Evolutionary conservation across 2,329 filamentous ascomycete genomes (phyloP).

Genomic region (Nothophoma quercina): DNA sequence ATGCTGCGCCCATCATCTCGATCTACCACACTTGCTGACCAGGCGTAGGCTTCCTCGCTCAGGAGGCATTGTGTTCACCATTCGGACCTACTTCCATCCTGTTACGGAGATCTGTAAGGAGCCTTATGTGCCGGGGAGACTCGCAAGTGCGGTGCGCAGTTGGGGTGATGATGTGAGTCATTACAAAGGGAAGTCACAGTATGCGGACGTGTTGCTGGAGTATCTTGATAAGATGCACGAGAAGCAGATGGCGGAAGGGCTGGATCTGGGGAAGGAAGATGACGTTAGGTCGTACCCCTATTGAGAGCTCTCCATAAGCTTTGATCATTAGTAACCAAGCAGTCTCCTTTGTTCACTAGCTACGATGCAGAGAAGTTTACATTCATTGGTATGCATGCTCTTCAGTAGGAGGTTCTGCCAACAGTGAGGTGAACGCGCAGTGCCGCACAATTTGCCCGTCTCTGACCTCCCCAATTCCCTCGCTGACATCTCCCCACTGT

Average conservation of each 20-base stretch:
- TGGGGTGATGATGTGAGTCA: conserved; percentile 79
- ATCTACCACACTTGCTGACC: background rate
- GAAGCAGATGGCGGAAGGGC: conserved; percentile 73
- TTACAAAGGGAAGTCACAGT: conserved; percentile 82
- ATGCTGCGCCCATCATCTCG: conserved; percentile 19
- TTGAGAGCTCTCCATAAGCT: conserved; percentile 35
- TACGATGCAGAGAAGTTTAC: background rate
- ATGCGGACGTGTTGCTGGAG: conserved; percentile 75
- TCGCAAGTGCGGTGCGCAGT: conserved; percentile 80
- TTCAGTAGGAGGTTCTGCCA: conserved; percentile 10
- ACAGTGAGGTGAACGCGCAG: conserved; percentile 17
- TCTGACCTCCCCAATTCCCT: background rate
- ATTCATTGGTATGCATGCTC: conserved; percentile 2
- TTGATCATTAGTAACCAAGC: too few relatives aligned
- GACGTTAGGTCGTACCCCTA: conserved; percentile 67
- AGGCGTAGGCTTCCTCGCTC: conserved; percentile 51
- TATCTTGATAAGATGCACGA: conserved; percentile 78
- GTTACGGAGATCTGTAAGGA: conserved; percentile 73
- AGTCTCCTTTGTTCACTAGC: too few relatives aligned
- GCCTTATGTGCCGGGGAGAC: conserved; percentile 76
- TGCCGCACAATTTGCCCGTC: conserved; percentile 12
- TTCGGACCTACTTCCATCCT: conserved; percentile 80
- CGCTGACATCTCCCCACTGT: conserved; percentile 25
- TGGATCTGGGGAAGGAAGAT: conserved; percentile 69
- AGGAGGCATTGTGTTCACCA: conserved; percentile 71